A percentile compares a stretch with the other conserved stretches of the same genome.
These are phyloP conservation scores for Ascochyta rabiei DNA, from an alignment of 2,329 filamentous ascomycete species.

Conservation along the genomic window DNA sequence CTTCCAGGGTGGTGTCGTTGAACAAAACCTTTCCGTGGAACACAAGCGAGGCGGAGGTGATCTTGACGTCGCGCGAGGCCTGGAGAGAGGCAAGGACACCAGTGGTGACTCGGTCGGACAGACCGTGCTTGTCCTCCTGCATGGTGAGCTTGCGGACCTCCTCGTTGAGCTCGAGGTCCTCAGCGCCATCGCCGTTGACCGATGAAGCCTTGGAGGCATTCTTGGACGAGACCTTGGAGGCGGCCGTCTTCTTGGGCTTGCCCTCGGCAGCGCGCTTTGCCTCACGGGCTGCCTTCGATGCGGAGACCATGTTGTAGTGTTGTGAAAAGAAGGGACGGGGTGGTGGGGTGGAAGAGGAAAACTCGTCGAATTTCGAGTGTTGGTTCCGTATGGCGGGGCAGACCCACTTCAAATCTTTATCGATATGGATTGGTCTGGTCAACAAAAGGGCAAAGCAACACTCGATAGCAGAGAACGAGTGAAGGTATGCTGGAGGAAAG, in stretches of 20 bases:
- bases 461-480: conserved; percentile 20
- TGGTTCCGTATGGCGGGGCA: conserved; percentile 10
- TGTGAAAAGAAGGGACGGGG: conserved; percentile 19
- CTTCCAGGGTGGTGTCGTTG: conserved; percentile 89
- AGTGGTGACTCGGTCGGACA: conserved; percentile 97
- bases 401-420: conserved; percentile 23
- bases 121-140: conserved; percentile 94
- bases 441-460: conserved; percentile 17
- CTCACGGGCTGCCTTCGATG: conserved; percentile 71
- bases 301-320: conserved; percentile 64
- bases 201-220: conserved; percentile 67
- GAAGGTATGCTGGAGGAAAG: conserved; percentile 7
- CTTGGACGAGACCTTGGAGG: conserved; percentile 71
- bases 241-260: conserved; percentile 76
- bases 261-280: conserved; percentile 71
- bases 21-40: conserved; percentile 98
- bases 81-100: conserved; percentile 88
- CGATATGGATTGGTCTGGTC: conserved; percentile 13
- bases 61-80: conserved; percentile 93
- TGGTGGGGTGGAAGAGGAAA: conserved; percentile 29
- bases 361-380: conserved; percentile 20
- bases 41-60: conserved; percentile 88
- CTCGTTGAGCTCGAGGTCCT: conserved; percentile 67
- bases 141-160: conserved; percentile 88
- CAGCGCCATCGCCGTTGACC: conserved; percentile 75